Evolutionary conservation across 1,284 basidiomycete species (phyloP), one percentile per base, ranked within the genome.

Genomic region (Marasmius sp.): DNA sequence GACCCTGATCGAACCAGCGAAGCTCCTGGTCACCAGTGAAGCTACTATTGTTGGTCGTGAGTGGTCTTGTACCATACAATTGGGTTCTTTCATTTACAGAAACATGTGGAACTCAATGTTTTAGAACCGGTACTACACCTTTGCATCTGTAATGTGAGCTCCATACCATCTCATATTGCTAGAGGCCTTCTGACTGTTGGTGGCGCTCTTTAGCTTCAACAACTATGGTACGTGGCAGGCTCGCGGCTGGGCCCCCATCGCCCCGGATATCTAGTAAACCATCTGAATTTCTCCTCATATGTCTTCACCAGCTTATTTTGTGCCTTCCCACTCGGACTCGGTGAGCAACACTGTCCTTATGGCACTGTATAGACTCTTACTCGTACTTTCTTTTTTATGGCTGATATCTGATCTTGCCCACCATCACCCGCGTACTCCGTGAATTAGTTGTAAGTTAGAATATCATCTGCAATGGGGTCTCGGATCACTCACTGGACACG

Each of bases 81-180:
- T 36, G 43, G 59, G 39, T 14, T 34, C 50, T 59, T 50, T 18
- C 57, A 43, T 50, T 10, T 55, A 11, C 39, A 48, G 41, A 34
- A 9, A 27, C 33, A 16, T 49, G 49, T 10, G 18, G n/a, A 8
- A 16, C 22, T 16, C 34, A 14, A n/a, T 38, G 16, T 18, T 54
- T 11, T 61, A 85, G 84, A 86, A 85, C 71, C 82, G 84, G 22
- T 86, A 85, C 68, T 85, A 83, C 68, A 75, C 78, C 8, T 70
- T 86, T 62, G 71, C 75, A 67, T 78, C 77, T 45, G 81, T 82
- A 48, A 64, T 82, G 84, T 86, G 69, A 67, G 82, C 75, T 9
- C 12, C 38, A 27, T 52, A 20, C 14, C 2, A n/a, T 52, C 38
- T 16, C 56, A 47, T 36, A 20, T 20, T 27, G 12, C 50, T 37